These are phyloP conservation scores for Bipolaris victoriae DNA, from an alignment of 2,329 filamentous ascomycete genomes.

Conservation along the genomic window DNA sequence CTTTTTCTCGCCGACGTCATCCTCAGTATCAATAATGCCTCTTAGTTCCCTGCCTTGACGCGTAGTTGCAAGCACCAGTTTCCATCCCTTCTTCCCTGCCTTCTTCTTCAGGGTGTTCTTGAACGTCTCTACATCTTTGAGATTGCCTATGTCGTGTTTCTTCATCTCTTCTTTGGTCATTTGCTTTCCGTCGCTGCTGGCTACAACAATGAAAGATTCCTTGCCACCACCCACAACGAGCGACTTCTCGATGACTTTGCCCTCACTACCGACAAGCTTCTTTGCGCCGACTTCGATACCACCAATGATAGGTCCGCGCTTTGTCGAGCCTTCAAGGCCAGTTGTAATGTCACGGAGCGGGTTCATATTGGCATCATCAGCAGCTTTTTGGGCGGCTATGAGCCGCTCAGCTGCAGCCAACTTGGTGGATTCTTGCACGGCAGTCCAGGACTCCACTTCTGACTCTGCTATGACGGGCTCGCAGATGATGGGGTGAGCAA, in stretches of 20 bases:
- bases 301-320: constrained; percentile 58
- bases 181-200: constrained; percentile 66
- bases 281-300: constrained; percentile 66
- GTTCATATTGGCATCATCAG: constrained; percentile 34
- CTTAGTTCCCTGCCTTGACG: constrained; percentile 70
- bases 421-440: constrained; percentile 42
- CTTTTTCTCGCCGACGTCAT: constrained; percentile 55
- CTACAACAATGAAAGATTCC: constrained; percentile 60
- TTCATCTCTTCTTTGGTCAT: constrained; percentile 71
- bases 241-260: constrained; percentile 62
- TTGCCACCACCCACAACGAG: constrained; percentile 58
- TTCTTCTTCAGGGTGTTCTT: constrained; percentile 70
- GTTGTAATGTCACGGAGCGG: constrained; percentile 44
- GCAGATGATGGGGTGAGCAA: constrained; percentile 78
- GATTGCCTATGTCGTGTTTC: constrained; percentile 66
- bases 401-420: constrained; percentile 33
- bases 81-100: constrained; percentile 77
- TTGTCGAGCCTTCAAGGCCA: constrained; percentile 37
- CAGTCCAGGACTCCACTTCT: constrained; percentile 56
- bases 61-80: constrained; percentile 77
- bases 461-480: constrained; percentile 69
- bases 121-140: constrained; percentile 71
- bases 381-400: constrained; percentile 25
- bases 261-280: constrained; percentile 61
- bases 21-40: constrained; percentile 69